These are phyloP conservation scores for Solanum sejunctum DNA, from an alignment of 257 asterid species.

Conservation along the genomic window DNA sequence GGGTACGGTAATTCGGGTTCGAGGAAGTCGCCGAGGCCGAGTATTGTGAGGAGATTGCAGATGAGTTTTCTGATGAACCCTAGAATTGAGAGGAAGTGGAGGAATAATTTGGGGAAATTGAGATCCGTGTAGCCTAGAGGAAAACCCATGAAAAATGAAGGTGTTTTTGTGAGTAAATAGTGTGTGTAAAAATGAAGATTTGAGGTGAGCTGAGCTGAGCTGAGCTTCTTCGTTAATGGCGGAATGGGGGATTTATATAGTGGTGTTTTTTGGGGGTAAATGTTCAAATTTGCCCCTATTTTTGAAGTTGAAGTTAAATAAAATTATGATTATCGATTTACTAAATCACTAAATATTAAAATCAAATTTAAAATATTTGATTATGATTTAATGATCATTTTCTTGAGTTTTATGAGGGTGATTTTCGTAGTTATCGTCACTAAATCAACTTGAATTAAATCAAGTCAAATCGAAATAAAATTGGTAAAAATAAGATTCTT, in stretches of 20 bases:
- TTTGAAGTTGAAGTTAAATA: not conserved
- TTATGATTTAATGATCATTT: too few relatives aligned
- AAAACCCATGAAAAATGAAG: slow-evolving; percentile 49
- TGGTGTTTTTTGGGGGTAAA: not conserved
- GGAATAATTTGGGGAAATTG: slow-evolving; percentile 54
- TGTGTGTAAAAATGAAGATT: not conserved
- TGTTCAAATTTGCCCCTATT: not conserved
- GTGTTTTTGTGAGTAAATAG: not conserved
- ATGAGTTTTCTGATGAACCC: slow-evolving; percentile 35
- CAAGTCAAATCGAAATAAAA: too few relatives aligned
- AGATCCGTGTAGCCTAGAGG: slow-evolving; percentile 72
- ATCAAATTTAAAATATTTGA: not conserved
- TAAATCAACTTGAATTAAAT: too few relatives aligned
- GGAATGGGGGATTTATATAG: slow-evolving; percentile 14
- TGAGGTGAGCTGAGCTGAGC: not conserved
- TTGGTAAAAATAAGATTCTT: too few relatives aligned
- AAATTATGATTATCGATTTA: not conserved
- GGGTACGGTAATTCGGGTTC: slow-evolving; percentile 5
- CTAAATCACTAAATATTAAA: not conserved
- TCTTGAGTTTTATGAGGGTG: too few relatives aligned
- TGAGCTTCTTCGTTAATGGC: not conserved
- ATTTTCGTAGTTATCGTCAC: too few relatives aligned
- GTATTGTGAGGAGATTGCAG: slow-evolving; percentile 15
- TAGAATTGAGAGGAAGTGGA: slow-evolving; percentile 35
- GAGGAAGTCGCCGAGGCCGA: slow-evolving; percentile 51